phyloP scores from a whole-genome alignment of 352 stramenopile genomes.

The Pythium dissimile region DNA sequence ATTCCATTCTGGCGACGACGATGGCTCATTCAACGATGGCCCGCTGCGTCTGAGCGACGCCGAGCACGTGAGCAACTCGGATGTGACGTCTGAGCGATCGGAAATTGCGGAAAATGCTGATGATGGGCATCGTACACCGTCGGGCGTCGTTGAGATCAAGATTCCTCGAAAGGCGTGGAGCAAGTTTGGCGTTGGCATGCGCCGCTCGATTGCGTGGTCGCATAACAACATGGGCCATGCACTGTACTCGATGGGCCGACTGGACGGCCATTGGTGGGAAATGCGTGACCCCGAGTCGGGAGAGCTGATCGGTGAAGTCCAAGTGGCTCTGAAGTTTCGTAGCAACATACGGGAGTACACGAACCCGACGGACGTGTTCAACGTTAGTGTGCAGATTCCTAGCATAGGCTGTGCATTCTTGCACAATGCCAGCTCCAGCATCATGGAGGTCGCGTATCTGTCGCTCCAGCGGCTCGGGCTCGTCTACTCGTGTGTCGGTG shows the following conservation, averaged over 20 bases:
- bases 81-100: slow-evolving; percentile 56
- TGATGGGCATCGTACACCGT: slow-evolving; percentile 29
- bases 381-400: slow-evolving; percentile 72
- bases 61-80: slow-evolving; percentile 64
- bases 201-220: slow-evolving; percentile 70
- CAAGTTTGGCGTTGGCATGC: slow-evolving; percentile 54
- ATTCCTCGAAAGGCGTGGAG: slow-evolving; percentile 84
- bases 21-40: slow-evolving; percentile 39
- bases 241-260: slow-evolving; percentile 57
- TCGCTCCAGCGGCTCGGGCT: slow-evolving; percentile 76
- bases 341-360: slow-evolving; percentile 54
- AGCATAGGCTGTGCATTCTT: slow-evolving; percentile 83
- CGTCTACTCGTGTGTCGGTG: slow-evolving; percentile 70
- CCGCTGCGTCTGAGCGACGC: slow-evolving; percentile 54
- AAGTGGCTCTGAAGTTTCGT: slow-evolving; percentile 81
- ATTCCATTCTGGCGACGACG: slow-evolving; percentile 49
- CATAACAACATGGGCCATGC: slow-evolving; percentile 76
- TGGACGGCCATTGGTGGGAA: slow-evolving; percentile 85
- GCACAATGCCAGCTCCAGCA: slow-evolving; percentile 76
- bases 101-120: slow-evolving; percentile 34
- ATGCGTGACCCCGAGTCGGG: slow-evolving; percentile 72
- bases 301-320: slow-evolving; percentile 72
- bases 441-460: slow-evolving; percentile 87
- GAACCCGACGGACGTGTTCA: slow-evolving; percentile 59
- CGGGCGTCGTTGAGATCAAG: slow-evolving; percentile 73